Percentiles rank a stretch among this genome's conserved stretches.
Conservation (phyloP, 75 land plant genomes). For the Sequoiadendron giganteum region DNA sequence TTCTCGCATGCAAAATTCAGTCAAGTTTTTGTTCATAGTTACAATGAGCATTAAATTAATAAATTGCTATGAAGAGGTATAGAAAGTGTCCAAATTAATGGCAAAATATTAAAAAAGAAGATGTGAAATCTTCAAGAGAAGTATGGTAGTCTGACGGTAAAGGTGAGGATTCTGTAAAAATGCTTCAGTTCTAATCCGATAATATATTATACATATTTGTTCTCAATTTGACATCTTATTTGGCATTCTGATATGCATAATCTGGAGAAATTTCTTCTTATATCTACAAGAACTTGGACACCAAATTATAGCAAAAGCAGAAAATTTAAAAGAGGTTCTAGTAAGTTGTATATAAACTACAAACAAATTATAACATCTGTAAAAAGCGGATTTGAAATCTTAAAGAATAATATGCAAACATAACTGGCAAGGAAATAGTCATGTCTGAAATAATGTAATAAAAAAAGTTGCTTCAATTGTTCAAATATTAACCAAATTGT, state of each 20-base stretch:
- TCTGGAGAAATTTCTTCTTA: background rate
- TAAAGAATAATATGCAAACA: too few species aligned
- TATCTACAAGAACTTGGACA: background rate
- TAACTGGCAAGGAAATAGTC: background rate
- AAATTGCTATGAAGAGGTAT: background rate
- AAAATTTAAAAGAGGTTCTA: background rate
- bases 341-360: background rate
- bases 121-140: background rate
- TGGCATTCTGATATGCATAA: background rate
- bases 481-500: background rate
- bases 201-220: background rate
- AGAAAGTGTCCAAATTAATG: background rate
- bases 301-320: background rate
- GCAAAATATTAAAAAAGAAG: background rate
- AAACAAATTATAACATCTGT: background rate
- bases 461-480: background rate
- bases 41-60: background rate
- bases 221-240: background rate
- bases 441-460: too few species aligned
- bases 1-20: too few species aligned
- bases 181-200: background rate
- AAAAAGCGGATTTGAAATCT: background rate
- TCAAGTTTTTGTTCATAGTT: too few species aligned
- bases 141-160: background rate
- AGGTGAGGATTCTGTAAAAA: background rate